Evolutionary conservation across 2,329 filamentous ascomycete species (phyloP).

Genomic region (Phoma sp.): DNA sequence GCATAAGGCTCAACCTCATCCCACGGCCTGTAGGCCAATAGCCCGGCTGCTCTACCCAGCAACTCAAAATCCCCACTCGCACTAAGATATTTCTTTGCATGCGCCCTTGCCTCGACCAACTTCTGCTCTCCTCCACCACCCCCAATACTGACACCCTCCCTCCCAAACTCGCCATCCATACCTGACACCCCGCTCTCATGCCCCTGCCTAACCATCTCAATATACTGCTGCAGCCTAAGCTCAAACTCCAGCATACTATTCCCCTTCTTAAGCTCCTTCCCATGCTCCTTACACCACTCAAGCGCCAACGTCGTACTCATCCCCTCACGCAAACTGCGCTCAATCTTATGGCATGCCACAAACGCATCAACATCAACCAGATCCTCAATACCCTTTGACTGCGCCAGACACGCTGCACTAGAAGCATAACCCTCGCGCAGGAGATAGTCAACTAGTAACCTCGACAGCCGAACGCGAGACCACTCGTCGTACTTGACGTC

Average conservation of each 20-base stretch:
- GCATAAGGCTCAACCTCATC: conserved; percentile 67
- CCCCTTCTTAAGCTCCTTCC: conserved; percentile 88
- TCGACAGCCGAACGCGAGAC: conserved; percentile 81
- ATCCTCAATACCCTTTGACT: conserved; percentile 76
- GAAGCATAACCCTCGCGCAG: conserved; percentile 82
- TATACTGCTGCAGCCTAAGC: conserved; percentile 91
- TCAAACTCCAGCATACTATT: conserved; percentile 91
- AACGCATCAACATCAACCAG: conserved; percentile 92
- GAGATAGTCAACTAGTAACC: conserved; percentile 91
- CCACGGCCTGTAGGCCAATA: conserved; percentile 76
- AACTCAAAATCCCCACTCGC: conserved; percentile 74
- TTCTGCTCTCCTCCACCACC: conserved; percentile 56
- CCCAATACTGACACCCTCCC: conserved; percentile 72
- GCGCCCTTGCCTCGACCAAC: conserved; percentile 76
- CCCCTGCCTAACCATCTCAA: conserved; percentile 80
- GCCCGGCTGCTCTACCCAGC: conserved; percentile 75
- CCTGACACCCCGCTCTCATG: conserved; percentile 39
- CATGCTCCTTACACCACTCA: conserved; percentile 92
- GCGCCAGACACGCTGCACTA: conserved; percentile 77
- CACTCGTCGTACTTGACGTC: conserved; percentile 95
- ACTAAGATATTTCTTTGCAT: conserved; percentile 83
- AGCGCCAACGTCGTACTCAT: conserved; percentile 80
- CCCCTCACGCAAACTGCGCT: conserved; percentile 69
- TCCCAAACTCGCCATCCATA: conserved; percentile 31
- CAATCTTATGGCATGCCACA: conserved; percentile 79